Percentiles rank a stretch among this genome's conserved stretches.
Evolutionary conservation across 2,329 filamentous ascomycete species (phyloP).

Genomic region (Teratosphaeria nubilosa): DNA sequence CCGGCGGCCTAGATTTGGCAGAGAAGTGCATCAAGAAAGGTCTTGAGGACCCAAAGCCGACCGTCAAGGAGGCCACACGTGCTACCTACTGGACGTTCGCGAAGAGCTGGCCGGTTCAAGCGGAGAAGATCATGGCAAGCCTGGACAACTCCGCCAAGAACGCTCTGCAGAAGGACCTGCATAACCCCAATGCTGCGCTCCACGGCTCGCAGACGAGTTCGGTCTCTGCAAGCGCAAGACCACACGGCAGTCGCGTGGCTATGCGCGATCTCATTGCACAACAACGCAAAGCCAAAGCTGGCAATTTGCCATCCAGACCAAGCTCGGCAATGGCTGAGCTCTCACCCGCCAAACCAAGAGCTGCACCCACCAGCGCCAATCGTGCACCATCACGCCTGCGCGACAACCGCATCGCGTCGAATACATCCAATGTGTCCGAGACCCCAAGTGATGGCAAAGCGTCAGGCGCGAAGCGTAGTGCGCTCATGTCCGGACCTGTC

Average conservation of each 20-base stretch:
- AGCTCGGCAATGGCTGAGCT: slow-evolving; percentile 48
- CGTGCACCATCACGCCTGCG: slow-evolving; percentile 21
- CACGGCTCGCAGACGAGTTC: slow-evolving; percentile 30
- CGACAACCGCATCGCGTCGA: slow-evolving; percentile 19
- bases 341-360: slow-evolving; percentile 35
- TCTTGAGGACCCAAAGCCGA: slow-evolving; percentile 79
- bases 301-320: slow-evolving; percentile 42
- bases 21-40: slow-evolving; percentile 86
- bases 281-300: slow-evolving; percentile 54
- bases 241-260: slow-evolving; percentile 46
- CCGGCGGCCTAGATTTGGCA: slow-evolving; percentile 69
- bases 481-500: slow-evolving; percentile 50
- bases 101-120: slow-evolving; percentile 64
- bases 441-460: slow-evolving; percentile 12
- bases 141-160: slow-evolving; percentile 72
- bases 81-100: slow-evolving; percentile 79
- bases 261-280: slow-evolving; percentile 72
- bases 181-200: slow-evolving; percentile 57
- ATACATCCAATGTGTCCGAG: slow-evolving; percentile 21
- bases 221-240: slow-evolving; percentile 8
- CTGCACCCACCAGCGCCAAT: slow-evolving; percentile 11
- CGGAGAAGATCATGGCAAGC: slow-evolving; percentile 65
- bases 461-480: slow-evolving; percentile 25
- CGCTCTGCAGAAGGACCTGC: slow-evolving; percentile 69
- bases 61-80: slow-evolving; percentile 77